Base-by-base conservation (phyloP, 2,329 filamentous ascomycete species). In the Coccinonectria pachysandricola region DNA sequence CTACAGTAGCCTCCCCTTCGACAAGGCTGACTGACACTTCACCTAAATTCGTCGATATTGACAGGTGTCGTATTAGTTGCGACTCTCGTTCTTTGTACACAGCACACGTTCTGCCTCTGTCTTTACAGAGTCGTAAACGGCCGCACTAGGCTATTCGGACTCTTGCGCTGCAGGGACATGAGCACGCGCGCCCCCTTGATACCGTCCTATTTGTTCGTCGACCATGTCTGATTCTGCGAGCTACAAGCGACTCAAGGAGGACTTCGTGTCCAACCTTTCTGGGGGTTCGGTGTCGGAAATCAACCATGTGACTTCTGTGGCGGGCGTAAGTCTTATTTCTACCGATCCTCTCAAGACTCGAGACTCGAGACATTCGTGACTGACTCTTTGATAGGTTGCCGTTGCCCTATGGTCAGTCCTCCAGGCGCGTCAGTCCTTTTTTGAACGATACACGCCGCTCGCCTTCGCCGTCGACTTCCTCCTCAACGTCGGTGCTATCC, bases 191-290 rank as follows among this genome's bases (percentile, higher is more conserved):
- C n/a, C n/a, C n/a, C n/a, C n/a, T n/a, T n/a, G n/a, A n/a, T n/a
- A n/a, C n/a, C n/a, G n/a, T n/a, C n/a, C n/a, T n/a, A n/a, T n/a
- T n/a, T n/a, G n/a, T n/a, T n/a, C n/a, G 17, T 30, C 33, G 33
- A 27, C 37, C 39, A 62, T 62, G 52, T 52, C 59, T 35, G 45
- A 48, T 39, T 24, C 50, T 17, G 55, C 56, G 32, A 78, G 68
- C 57, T 94, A 95, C 65, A 98, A 95, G 60, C 73, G 80, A 47
- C 68, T 80, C 42, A 98, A 98, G 62, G 87, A 93, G 64, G 85
- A 85, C 50, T 94, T 94, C 54, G 91, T 98, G 48, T 94, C 88
- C 28, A 83, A 86, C 53, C 73, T 94, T 15, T 77, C 79, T 6
- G 91, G 91, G 20, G 85, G 91, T 32, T 70, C 75, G 16, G 76